These are phyloP conservation scores for Sugiyamaella paludigena DNA, from an alignment of 1,139 yeast genomes.

Conservation along the genomic window DNA sequence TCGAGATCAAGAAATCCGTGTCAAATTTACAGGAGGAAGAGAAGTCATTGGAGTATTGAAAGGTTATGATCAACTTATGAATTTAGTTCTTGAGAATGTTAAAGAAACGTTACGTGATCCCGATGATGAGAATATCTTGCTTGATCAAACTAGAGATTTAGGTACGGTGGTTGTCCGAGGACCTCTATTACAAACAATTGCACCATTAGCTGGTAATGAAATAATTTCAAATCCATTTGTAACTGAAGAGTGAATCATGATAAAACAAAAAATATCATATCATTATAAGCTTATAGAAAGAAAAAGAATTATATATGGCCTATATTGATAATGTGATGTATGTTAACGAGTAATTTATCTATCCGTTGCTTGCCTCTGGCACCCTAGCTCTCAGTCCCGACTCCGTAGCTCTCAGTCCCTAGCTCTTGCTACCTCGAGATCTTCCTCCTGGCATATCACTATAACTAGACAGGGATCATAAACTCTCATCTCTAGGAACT, in stretches of 20 bases:
- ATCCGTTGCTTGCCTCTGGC: no score
- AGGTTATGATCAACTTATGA: slow-evolving; percentile 92
- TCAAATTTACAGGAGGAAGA: slow-evolving; percentile 87
- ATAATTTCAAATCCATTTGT: slow-evolving; percentile 69
- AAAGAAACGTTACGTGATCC: slow-evolving; percentile 57
- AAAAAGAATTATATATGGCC: neutral
- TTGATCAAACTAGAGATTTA: slow-evolving; percentile 57
- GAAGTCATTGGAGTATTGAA: slow-evolving; percentile 71
- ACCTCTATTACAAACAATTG: slow-evolving; percentile 71
- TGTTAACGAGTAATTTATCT: no score
- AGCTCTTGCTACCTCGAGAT: no score
- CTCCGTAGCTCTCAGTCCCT: no score
- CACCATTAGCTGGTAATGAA: slow-evolving; percentile 83
- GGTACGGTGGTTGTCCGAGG: slow-evolving; percentile 87
- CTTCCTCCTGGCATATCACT: no score
- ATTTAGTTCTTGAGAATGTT: slow-evolving; percentile 83
- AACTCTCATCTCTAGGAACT: no score
- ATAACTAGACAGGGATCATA: no score
- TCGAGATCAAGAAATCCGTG: slow-evolving; percentile 69
- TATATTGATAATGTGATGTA: no score
- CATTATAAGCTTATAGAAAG: neutral
- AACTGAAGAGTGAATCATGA: slow-evolving; percentile 15
- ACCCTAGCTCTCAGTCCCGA: no score
- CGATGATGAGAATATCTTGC: slow-evolving; percentile 53
- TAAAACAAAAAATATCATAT: no score